phyloP scores from a whole-genome alignment of 805 yeast genomes.

The Diddensiella caesifluorescens region DNA sequence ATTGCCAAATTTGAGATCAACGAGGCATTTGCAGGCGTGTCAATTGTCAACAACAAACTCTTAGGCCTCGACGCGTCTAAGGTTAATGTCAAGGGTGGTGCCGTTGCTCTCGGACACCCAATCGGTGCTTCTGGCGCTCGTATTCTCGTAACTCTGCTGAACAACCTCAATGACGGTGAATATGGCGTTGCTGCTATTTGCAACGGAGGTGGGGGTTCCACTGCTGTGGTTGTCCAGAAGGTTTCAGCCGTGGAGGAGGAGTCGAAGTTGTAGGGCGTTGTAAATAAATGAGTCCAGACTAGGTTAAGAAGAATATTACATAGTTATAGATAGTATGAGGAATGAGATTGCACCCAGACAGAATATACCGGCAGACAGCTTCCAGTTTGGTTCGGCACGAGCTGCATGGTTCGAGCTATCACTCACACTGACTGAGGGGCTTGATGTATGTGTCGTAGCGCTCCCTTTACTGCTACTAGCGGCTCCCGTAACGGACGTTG shows the following conservation, averaged over 20 bases:
- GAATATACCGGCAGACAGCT: too few species aligned
- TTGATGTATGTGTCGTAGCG: too few species aligned
- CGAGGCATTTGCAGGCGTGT: slow-evolving; percentile 96
- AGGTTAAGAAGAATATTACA: too few species aligned
- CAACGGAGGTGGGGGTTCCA: slow-evolving; percentile 98
- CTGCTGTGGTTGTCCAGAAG: slow-evolving; percentile 78
- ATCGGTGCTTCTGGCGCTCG: slow-evolving; percentile 96
- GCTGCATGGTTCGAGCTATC: too few species aligned
- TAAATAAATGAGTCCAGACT: too few species aligned
- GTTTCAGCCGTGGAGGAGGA: slow-evolving; percentile 11
- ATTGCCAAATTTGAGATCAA: slow-evolving; percentile 86
- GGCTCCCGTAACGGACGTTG: too few species aligned
- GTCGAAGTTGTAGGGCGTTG: slow-evolving; percentile 1
- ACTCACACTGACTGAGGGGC: too few species aligned
- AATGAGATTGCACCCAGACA: too few species aligned
- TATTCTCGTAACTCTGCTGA: slow-evolving; percentile 54
- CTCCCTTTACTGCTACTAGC: too few species aligned
- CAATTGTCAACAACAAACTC: slow-evolving; percentile 74
- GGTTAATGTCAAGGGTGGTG: slow-evolving; percentile 90
- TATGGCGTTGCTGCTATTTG: slow-evolving; percentile 91
- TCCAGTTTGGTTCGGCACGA: too few species aligned
- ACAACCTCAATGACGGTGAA: slow-evolving; percentile 57
- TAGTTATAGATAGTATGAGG: too few species aligned
- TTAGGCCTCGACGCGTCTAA: slow-evolving; percentile 60
- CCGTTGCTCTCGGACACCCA: slow-evolving; percentile 93